Base-by-base conservation (phyloP, 2,329 filamentous ascomycete species). In the Lachnellula hyalina region DNA sequence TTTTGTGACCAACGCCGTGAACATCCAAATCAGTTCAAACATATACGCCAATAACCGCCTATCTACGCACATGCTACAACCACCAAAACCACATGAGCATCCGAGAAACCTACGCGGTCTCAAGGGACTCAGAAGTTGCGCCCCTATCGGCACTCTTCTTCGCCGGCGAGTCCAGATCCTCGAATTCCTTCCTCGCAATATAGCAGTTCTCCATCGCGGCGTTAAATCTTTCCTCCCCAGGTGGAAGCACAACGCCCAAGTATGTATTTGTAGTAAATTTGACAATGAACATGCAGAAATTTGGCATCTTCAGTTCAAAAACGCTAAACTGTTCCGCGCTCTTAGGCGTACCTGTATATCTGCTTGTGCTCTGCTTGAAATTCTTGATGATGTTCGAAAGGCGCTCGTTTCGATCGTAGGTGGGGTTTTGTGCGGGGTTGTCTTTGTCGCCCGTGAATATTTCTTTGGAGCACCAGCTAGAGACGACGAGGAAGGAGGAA, bases 241-340 rank as follows among this genome's bases (percentile, higher is more conserved):
- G 91, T 0, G 94, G 92, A 61, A 96, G 83, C 36, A 95, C 86
- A 8, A 95, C 90, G 67, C 96, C 90, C 57, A 99, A 86, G 68
- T 97, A 97, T 2, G 94, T 99, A 72, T 99, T 99, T 51, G 94
- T 95, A 2, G 94, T 99, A 63, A 99, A 91, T 63, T 95, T 90
- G 61, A 91, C 89, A 61, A 96, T 90, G 70, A 97, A 96, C 72
- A 96, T 86, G 73, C 90, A 95, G 75, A 97, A 97, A 56, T 82
- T 81, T 45, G 82, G 77, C 53, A 87, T 86, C 72, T 90, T 92
- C 73, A 92, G 84, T 71, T 91, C 87, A 75, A 93, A 86, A 64
- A 90, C 79, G 47, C 84, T 83, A 65, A 93, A 92, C 71, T 91
- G 88, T 72, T 90, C 89, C 4, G 86, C 85, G 61, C 88, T 89